Conservation (phyloP, 176 grass and related monocot species). For the Rhynchospora breviuscula region DNA sequence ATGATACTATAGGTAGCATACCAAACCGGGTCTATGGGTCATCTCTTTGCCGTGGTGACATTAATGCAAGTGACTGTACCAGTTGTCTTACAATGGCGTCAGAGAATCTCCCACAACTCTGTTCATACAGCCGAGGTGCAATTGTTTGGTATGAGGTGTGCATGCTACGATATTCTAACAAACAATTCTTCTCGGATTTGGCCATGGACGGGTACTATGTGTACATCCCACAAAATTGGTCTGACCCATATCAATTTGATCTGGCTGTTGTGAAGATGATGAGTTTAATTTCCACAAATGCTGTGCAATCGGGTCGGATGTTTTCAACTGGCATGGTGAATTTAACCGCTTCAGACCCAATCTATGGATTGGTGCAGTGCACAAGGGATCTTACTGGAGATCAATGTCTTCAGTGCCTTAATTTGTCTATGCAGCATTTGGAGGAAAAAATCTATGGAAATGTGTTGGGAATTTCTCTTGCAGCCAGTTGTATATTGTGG, state of each 20-base stretch:
- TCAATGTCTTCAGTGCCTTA: constrained; percentile 14
- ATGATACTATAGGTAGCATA: neutral
- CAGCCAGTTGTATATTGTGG: neutral
- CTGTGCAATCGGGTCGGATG: neutral
- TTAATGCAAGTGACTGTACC: constrained; percentile 28
- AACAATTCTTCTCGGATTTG: constrained; percentile 18
- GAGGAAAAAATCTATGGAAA: neutral
- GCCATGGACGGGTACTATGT: neutral
- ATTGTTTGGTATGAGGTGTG: constrained; percentile 51
- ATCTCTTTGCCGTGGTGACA: constrained; percentile 50
- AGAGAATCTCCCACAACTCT: constrained; percentile 20
- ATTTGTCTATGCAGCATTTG: neutral
- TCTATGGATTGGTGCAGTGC: constrained; percentile 17
- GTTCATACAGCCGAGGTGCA: constrained; percentile 20
- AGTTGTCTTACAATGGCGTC: constrained; percentile 29
- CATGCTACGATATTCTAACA: constrained; percentile 38
- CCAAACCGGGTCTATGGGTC: constrained; percentile 34
- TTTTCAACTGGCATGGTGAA: constrained; percentile 1
- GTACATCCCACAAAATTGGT: neutral
- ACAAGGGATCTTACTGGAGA: neutral
- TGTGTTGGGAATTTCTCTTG: neutral
- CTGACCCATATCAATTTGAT: constrained; percentile 7
- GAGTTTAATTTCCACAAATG: neutral
- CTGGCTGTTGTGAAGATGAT: constrained; percentile 8
- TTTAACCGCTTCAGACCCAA: neutral